Percentiles rank a stretch among this genome's conserved stretches.
Conservation (phyloP, 345 rosid genomes). For the Erodium maritimum region DNA sequence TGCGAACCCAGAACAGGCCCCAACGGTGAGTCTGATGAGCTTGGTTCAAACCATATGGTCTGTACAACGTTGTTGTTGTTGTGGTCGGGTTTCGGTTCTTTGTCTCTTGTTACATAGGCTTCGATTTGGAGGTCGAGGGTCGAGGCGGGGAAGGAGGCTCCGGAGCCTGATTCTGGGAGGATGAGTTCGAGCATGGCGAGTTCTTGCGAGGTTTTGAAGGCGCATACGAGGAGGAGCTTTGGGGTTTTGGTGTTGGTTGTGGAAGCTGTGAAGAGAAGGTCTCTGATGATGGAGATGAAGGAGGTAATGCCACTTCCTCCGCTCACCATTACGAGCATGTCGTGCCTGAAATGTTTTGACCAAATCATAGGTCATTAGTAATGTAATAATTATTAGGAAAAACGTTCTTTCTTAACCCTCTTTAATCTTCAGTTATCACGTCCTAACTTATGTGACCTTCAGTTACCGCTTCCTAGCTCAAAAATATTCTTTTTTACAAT, state of each 20-base stretch:
- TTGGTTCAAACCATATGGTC: conserved; percentile 46
- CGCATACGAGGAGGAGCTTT: conserved; percentile 41
- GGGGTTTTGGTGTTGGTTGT: conserved; percentile 25
- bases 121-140: conserved; percentile 36
- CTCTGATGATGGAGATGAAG: conserved; percentile 55
- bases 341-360: conserved; percentile 48
- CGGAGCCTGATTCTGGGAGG: conserved; percentile 27
- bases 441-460: too few relatives aligned
- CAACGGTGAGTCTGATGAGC: conserved; percentile 32
- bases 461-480: too few relatives aligned
- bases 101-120: conserved; percentile 62
- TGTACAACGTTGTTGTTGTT: conserved; percentile 12
- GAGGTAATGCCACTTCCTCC: conserved; percentile 86
- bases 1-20: conserved; percentile 53
- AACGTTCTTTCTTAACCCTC: too few relatives aligned
- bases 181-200: conserved; percentile 62
- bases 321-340: conserved; percentile 50
- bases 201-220: conserved; percentile 46
- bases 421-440: too few relatives aligned
- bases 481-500: too few relatives aligned
- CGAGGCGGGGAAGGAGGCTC: conserved; percentile 12
- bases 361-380: not conserved
- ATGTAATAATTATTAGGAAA: too few relatives aligned
- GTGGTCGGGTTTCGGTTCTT: conserved; percentile 8
- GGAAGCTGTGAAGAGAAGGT: conserved; percentile 25